Base-by-base conservation (phyloP, 2,329 filamentous ascomycete genomes). In the Alternaria consortialis region DNA sequence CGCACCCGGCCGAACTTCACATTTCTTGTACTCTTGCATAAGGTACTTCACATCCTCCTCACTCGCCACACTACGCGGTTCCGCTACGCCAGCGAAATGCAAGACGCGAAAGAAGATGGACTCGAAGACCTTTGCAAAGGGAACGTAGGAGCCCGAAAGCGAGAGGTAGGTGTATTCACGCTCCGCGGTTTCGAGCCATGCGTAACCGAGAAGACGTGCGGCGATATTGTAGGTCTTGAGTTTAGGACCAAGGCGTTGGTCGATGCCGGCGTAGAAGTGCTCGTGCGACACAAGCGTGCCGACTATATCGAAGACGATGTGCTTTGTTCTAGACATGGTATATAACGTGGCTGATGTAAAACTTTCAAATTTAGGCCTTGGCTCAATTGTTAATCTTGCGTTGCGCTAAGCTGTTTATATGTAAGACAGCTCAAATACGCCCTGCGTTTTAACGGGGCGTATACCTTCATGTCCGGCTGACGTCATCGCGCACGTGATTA, bases 251-350 rank as follows among this genome's bases (percentile, higher is more conserved):
- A 85, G 77, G 17, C 76, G 75, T 3, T 69, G 52, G 5, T 82
- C 77, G 34, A 86, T 78, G 31, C 75, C 74, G 11, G 78, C 71
- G 61, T 79, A 80, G 66, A 81, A 81, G 50, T 77, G 77, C 15
- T 83, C 78, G 71, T 82, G 84, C 20, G 78, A 81, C 40, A 85
- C 81, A 56, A 78, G 79, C n/a, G 84, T 85, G 48, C 84, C 83
- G 44, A 87, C 85, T 2, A 87, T 80, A 65, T 80, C 77, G 47
- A 68, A 70, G 9, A 70, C 60, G 23, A 70, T 61, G 47, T 70
- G 56, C 36, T 67, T 68, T 4, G 39, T 7, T 40, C 50, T 36
- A 27, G 20, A 29, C 42, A 44, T 44, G 25, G 23, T 44, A 11
- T 9, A 2, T 6, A 29, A 29, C 42, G 25, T 40, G 9, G 7